Evolutionary conservation across 2,329 filamentous ascomycete genomes (phyloP), one percentile per base, ranked within the genome.

Genomic region (Ascochyta clinopodiicola): DNA sequence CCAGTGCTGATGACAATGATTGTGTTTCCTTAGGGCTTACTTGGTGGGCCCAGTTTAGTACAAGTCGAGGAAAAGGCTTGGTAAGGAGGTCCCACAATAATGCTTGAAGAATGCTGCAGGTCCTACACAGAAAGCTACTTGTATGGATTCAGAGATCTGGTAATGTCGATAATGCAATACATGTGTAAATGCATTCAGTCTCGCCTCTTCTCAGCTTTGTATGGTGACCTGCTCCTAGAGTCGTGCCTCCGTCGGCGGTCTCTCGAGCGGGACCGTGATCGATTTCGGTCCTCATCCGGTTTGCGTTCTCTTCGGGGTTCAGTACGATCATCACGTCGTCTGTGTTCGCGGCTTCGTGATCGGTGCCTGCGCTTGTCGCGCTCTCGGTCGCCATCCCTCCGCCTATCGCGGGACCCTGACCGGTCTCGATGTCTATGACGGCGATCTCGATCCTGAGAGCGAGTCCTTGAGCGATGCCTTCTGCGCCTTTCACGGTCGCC

Each of bases 351-450:
- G 29, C 70, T 67, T 17, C 63, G 69, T 51, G 68, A 73, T 43
- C 70, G 67, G 15, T 71, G 72, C 15, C 68, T 60, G 8, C 59
- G 61, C 51, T 70, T 70, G 29, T 75, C 73, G 17, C 62, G 59
- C 17, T 70, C 68, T 42, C 48, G 43, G 2, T 68, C 66, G 47
- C 67, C 63, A 6, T 70, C 63, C 24, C 66, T 64, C 32, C 61
- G 56, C 40, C 62, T 63, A 17, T 72, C 71, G 21, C 63, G 63
- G 24, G 71, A 74, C 37, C 68, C 56, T 29, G 71, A 73, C 8
- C 69, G 65, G 36, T 73, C 60, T 4, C 63, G 57, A 19, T 68
- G 62, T 57, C 64, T 69, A 38, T 69, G 64, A n/a, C 66, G 62
- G 47, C 67, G 61, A 17, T 67, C 61, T n/a, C 63, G 64, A 22